phyloP scores from a whole-genome alignment of 1,139 yeast species.

The Hemisphaericaspora subhashii region DNA sequence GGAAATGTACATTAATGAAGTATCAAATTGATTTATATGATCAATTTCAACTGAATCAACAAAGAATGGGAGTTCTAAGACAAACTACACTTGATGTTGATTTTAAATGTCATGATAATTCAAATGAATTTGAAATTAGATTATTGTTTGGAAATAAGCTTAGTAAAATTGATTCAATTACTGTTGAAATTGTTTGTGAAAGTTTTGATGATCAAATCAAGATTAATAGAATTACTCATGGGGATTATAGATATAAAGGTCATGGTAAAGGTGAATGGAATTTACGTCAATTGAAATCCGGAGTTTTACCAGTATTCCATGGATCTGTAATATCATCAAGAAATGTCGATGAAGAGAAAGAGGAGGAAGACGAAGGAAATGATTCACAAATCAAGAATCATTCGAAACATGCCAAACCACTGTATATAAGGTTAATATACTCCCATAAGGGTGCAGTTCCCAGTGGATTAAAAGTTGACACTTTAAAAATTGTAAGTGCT shows the following conservation, averaged over 20 bases:
- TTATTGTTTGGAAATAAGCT: constrained; percentile 57
- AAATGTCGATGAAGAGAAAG: constrained; percentile 14
- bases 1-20: constrained; percentile 60
- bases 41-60: constrained; percentile 10
- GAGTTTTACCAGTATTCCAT: constrained; percentile 67
- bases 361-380: constrained; percentile 13
- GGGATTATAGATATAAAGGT: constrained; percentile 61
- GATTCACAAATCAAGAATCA: constrained; percentile 1
- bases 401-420: constrained; percentile 38
- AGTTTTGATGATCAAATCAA: constrained; percentile 25
- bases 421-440: constrained; percentile 54
- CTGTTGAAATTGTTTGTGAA: constrained; percentile 47
- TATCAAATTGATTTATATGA: constrained; percentile 57
- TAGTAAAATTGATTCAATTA: constrained; percentile 56
- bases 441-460: constrained; percentile 69
- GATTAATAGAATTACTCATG: constrained; percentile 63
- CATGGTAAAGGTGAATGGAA: constrained; percentile 71
- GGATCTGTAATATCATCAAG: constrained; percentile 40
- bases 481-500: constrained; percentile 57
- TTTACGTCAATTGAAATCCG: constrained; percentile 59
- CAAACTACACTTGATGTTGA: constrained; percentile 59
- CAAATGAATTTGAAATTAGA: constrained; percentile 76
- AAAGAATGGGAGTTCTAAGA: constrained; percentile 42
- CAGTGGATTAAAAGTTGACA: constrained; percentile 71
- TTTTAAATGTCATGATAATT: constrained; percentile 58